Evolutionary conservation across 2,329 filamentous ascomycete genomes (phyloP).

Genomic region (Pseudogymnoascus sp.): DNA sequence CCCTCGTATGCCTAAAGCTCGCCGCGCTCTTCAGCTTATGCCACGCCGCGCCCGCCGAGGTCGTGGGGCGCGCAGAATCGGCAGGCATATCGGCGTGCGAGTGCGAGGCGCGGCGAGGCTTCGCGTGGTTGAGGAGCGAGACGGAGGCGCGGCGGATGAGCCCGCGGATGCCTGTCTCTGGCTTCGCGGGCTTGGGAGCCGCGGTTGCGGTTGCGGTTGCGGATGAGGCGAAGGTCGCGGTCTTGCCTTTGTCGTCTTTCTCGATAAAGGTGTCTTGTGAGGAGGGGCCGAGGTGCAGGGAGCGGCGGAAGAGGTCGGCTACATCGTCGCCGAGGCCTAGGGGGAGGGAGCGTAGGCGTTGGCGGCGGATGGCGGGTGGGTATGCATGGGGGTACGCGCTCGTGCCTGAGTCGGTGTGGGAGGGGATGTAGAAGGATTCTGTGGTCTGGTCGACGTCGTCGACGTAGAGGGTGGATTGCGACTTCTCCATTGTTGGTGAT

Average conservation of each 20-base stretch:
- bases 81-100: constrained; percentile 15
- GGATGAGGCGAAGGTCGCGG: constrained; percentile 37
- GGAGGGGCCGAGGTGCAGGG: constrained; percentile 11
- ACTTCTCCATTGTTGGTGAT: background rate
- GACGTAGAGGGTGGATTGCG: background rate
- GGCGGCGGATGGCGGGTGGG: background rate
- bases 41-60: constrained; percentile 17
- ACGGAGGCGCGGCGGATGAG: constrained; percentile 49
- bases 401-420: background rate
- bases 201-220: constrained; percentile 15
- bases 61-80: constrained; percentile 29
- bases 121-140: constrained; percentile 44
- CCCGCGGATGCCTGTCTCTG: constrained; percentile 39
- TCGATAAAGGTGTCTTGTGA: constrained; percentile 25
- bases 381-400: background rate
- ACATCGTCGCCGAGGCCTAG: constrained; percentile 23
- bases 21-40: constrained; percentile 24
- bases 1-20: constrained; percentile 25
- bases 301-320: constrained; percentile 5
- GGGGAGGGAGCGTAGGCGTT: constrained; percentile 21
- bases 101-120: constrained; percentile 40
- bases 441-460: background rate
- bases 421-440: background rate
- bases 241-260: constrained; percentile 19
- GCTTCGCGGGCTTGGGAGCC: constrained; percentile 38